Evolutionary conservation across 179 eudicot genomes (phyloP).

Genomic region (Patellifolia procumbens): DNA sequence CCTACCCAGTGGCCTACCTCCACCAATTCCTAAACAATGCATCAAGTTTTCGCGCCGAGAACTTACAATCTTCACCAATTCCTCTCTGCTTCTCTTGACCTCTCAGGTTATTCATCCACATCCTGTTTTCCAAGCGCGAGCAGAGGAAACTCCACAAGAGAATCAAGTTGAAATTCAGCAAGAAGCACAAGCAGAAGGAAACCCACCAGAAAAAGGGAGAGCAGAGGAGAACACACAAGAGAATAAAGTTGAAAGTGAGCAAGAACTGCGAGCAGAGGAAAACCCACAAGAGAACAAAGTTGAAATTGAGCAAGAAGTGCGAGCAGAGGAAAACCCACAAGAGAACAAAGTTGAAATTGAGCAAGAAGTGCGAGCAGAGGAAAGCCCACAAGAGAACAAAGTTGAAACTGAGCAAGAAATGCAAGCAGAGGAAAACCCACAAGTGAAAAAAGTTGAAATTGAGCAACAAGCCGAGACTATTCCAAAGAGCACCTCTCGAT

Average conservation of each 20-base stretch:
- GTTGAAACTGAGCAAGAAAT: conserved; percentile 20
- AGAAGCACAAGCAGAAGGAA: no score
- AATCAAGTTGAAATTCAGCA: background rate
- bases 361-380: conserved; percentile 22
- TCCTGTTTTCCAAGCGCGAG: conserved; percentile 32
- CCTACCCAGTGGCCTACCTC: conserved; percentile 16
- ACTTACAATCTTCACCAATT: conserved; percentile 49
- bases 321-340: no score
- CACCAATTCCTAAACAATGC: conserved; percentile 36
- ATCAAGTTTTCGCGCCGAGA: conserved; percentile 57
- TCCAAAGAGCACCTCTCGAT: conserved; percentile 3
- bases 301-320: no score
- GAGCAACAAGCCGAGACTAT: conserved; percentile 35
- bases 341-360: no score
- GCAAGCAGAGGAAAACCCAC: no score
- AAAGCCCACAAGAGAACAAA: conserved; percentile 11
- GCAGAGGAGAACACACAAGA: no score
- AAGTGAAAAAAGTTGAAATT: no score
- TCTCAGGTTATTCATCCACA: conserved; percentile 39
- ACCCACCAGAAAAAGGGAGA: no score
- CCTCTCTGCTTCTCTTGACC: conserved; percentile 53
- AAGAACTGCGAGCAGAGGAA: no score
- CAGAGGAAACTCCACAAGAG: conserved; percentile 25
- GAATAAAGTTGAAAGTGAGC: no score
- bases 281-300: no score